phyloP scores from a whole-genome alignment of 2,329 filamentous ascomycete species.

The Sporothrix luriei region DNA sequence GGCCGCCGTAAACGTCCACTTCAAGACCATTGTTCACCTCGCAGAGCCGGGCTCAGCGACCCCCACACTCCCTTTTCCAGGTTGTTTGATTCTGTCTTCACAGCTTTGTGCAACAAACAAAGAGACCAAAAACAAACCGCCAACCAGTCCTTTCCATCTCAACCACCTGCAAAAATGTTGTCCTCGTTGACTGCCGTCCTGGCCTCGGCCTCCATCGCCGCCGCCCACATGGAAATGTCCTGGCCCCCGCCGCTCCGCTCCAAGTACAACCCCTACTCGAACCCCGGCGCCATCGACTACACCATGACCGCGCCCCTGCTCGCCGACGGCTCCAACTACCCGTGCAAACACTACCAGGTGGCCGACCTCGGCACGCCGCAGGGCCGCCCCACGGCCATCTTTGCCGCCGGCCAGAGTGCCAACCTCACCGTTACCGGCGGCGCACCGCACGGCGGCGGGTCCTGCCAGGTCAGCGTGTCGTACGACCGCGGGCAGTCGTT shows the following conservation, averaged over 20 bases:
- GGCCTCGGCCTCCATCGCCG: conserved; percentile 46
- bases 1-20: neutral
- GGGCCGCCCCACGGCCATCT: conserved; percentile 61
- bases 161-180: conserved; percentile 1
- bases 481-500: conserved; percentile 72
- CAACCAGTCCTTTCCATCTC: neutral
- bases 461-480: conserved; percentile 74
- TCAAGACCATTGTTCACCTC: neutral
- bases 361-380: conserved; percentile 51
- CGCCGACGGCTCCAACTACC: conserved; percentile 65
- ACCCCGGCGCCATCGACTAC: conserved; percentile 61
- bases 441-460: conserved; percentile 68
- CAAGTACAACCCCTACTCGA: conserved; percentile 54
- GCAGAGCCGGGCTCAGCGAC: conserved; percentile 26
- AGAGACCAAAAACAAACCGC: neutral
- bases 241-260: conserved; percentile 57
- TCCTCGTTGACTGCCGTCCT: conserved; percentile 27
- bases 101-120: no score
- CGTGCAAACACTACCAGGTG: conserved; percentile 70
- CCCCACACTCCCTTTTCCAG: neutral
- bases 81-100: neutral
- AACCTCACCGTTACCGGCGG: conserved; percentile 66
- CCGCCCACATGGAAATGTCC: conserved; percentile 61
- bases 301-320: conserved; percentile 69
- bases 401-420: conserved; percentile 63